Conservation (phyloP, 2,329 filamentous ascomycete species). For the Magnaporthiopsis poae region DNA sequence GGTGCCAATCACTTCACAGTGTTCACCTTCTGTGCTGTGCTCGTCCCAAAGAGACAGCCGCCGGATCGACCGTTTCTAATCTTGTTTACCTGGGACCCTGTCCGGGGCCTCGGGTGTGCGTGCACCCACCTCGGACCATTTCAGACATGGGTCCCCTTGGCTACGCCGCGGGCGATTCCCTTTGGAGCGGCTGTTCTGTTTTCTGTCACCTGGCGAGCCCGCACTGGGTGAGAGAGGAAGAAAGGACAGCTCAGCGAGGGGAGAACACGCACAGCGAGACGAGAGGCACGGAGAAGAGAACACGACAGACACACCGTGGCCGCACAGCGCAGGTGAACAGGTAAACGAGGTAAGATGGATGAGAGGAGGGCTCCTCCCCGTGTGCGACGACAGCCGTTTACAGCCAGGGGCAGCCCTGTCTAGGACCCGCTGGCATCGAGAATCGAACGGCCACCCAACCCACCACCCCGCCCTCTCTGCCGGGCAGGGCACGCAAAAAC, state of each 20-base stretch:
- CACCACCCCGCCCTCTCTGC: not conserved
- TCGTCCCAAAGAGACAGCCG: not conserved
- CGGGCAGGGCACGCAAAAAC: not conserved
- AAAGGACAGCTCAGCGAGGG: not conserved
- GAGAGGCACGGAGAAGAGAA: slow-evolving; percentile 4
- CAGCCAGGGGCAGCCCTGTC: not conserved
- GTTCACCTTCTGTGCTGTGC: not conserved
- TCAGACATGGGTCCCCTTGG: not conserved
- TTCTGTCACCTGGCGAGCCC: not conserved
- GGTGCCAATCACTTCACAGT: too few relatives aligned
- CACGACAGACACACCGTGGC: slow-evolving; percentile 1
- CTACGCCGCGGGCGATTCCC: not conserved
- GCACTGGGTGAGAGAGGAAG: not conserved
- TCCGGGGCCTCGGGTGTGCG: slow-evolving; percentile 3
- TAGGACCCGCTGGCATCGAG: not conserved
- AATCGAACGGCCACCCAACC: not conserved
- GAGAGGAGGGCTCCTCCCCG: not conserved
- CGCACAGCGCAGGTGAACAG: not conserved
- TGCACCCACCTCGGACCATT: not conserved
- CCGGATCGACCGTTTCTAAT: slow-evolving; percentile 7
- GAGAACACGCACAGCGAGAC: too few relatives aligned
- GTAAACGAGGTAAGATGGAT: not conserved
- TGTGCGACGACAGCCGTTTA: slow-evolving; percentile 4
- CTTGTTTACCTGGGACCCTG: slow-evolving; percentile 5
- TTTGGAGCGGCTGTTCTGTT: not conserved